Evolutionary conservation across 73 alveolate genomes (phyloP).

Genomic region (Blepharisma stoltei): DNA sequence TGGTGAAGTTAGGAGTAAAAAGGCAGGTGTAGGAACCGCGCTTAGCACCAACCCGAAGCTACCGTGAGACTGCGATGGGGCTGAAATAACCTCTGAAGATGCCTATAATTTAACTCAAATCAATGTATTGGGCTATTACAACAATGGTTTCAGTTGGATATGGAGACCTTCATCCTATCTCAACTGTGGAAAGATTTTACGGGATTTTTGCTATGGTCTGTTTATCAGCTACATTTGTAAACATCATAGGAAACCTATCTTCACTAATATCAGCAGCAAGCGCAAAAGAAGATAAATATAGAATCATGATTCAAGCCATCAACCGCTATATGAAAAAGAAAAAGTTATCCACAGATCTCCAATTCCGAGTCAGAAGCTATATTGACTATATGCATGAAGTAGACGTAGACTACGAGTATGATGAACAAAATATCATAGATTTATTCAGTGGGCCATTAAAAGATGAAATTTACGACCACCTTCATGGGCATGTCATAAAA

Average conservation of each 20-base stretch:
- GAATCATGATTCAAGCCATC: neutral
- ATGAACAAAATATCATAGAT: neutral
- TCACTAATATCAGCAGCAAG: neutral
- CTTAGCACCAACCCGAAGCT: too few relatives aligned
- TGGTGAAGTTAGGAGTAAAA: too few relatives aligned
- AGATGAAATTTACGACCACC: neutral
- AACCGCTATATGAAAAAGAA: neutral
- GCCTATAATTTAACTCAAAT: too few relatives aligned
- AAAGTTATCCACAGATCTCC: neutral
- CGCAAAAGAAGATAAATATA: neutral
- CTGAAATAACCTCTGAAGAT: too few relatives aligned
- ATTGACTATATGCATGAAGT: neutral
- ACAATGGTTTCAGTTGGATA: constrained; percentile 86
- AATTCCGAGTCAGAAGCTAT: neutral
- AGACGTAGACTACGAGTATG: neutral
- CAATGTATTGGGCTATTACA: constrained; percentile 46
- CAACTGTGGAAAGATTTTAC: constrained; percentile 66
- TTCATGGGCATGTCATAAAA: neutral
- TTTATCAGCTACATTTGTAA: constrained; percentile 84
- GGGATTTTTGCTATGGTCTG: constrained; percentile 73
- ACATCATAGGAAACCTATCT: constrained; percentile 71
- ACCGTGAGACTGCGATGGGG: too few relatives aligned
- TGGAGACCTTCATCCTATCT: constrained; percentile 75
- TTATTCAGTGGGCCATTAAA: neutral
- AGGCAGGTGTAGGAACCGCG: too few relatives aligned